Base-by-base conservation (phyloP, 169 alveolate species). In the Babesia microti region DNA sequence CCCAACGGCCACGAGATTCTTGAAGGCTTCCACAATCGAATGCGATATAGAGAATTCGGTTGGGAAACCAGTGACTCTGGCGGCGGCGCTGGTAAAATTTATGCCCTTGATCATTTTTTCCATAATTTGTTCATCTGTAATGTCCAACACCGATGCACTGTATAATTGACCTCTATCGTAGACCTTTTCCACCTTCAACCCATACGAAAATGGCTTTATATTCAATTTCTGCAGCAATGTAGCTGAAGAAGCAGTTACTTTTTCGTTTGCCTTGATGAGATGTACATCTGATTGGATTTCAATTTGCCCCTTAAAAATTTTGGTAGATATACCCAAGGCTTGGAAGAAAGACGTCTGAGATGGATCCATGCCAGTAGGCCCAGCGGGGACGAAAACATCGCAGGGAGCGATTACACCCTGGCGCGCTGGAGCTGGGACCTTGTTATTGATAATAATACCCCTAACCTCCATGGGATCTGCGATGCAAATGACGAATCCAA, bases 361-460 rank as follows among this genome's bases (percentile, higher is more conserved):
- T 24, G 99, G 98, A 67, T 96, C 99, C 91, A 96, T 81, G 49
- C 98, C 98, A 23, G 99, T 95, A 22, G 99, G 93, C 6, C 99
- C 99, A 32, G 99, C 95, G 7, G 97, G 97, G 48, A 96, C 91
- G 76, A 83, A 83, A 46, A 95, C 97, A 68, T 94, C 97, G 55
- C 81, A 79, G 1, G 97, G 98, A 32, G 99, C 96, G 34, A 92
- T 61, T 49, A 89, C 93, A 58, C 99, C 99, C 48, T 91, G 96
- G 68, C 91, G 81, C 35, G 99, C 98, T 24, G 97, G 97, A 27
- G 97, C 98, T 41, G 98, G 98, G 12, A 91, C 92, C 43, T 81
- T 80, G 79, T 87, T 79, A 19, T 84, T 81, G n/a, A 79, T 82
- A 33, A 95, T 84, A 26, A 86, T 74, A 24, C 81, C 86, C 29